A percentile compares a stretch with the other conserved stretches of the same genome.
Conservation (phyloP, 768 basidiomycete genomes). For the Leccinum obscurum region DNA sequence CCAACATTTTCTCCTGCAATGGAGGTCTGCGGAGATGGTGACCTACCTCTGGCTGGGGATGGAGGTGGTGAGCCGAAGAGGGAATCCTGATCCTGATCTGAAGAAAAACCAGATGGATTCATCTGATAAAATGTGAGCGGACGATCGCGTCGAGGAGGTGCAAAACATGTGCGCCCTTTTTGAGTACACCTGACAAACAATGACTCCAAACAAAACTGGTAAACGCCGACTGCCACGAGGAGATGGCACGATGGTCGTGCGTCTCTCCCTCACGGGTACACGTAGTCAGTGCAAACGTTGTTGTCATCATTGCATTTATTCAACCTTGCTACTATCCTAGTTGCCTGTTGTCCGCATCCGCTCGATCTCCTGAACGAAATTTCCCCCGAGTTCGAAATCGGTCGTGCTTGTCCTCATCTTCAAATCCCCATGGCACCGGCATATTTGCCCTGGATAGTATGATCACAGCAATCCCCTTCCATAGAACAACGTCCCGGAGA, state of each 20-base stretch:
- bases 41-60: constrained; percentile 74
- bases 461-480: background rate
- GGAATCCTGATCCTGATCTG: constrained; percentile 56
- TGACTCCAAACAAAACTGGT: constrained; percentile 4
- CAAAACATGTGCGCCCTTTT: too few relatives aligned
- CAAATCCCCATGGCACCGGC: background rate
- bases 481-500: background rate
- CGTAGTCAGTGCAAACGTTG: too few relatives aligned
- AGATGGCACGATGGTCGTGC: too few relatives aligned
- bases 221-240: background rate
- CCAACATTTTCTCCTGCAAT: constrained; percentile 16
- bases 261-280: too few relatives aligned
- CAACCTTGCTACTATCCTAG: too few relatives aligned
- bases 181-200: constrained; percentile 13
- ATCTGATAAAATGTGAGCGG: constrained; percentile 10
- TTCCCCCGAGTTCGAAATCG: too few relatives aligned
- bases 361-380: too few relatives aligned
- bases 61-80: constrained; percentile 83
- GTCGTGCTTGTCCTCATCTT: too few relatives aligned
- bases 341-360: too few relatives aligned
- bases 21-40: constrained; percentile 53
- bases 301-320: too few relatives aligned
- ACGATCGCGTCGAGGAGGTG: constrained; percentile 1
- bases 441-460: background rate
- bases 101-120: constrained; percentile 9